Evolutionary conservation across 2,329 filamentous ascomycete species (phyloP), one percentile per base, ranked within the genome.

Genomic region (Phymatotrichopsis omnivora): DNA sequence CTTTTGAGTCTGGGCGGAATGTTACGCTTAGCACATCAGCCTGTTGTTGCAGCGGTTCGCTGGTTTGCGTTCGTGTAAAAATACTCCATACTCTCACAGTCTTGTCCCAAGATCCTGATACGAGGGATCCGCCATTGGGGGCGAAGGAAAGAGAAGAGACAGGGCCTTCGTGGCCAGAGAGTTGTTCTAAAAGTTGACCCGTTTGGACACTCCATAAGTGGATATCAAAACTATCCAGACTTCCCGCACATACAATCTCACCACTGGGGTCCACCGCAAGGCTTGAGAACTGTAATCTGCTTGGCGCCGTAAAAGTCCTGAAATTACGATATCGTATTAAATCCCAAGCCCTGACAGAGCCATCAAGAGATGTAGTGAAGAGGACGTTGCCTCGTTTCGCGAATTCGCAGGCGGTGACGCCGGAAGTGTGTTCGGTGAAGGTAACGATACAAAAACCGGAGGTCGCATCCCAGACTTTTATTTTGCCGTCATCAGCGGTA

Each of bases 151-250:
- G 68, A 2, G 84, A 80, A 4, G 86, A 91, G 1, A 98, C 82
- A 0, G 91, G 91, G 0, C 89, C 91, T 66, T 98, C 89, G 57
- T 98, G 91, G 1, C 91, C 93, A 5, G 87, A 75, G 19, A 98
- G 70, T 55, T 82, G 82, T 62, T 98, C 91, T 5, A 98, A 76
- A 14, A 98, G 71, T 63, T 98, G 91, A 2, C 91, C 91, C 1
- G 89, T 98, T 62, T 98, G 91, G 3, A 98, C 93, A 4, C 85
- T 95, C 91, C 91, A 98, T 52, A 98, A 83, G 65, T 98, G 87
- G 40, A 98, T 85, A 60, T 96, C 89, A 56, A 95, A 96, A 4
- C 87, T 94, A 63, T 98, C 91, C 12, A 93, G 72, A 1, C 89
- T 96, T 2, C 89, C 91, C 7, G 91, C 91, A 49, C 89, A 93